Evolutionary conservation across 192 early-diverging fungal genomes (phyloP).

Genomic region (Borealophlyctis nickersoniae): DNA sequence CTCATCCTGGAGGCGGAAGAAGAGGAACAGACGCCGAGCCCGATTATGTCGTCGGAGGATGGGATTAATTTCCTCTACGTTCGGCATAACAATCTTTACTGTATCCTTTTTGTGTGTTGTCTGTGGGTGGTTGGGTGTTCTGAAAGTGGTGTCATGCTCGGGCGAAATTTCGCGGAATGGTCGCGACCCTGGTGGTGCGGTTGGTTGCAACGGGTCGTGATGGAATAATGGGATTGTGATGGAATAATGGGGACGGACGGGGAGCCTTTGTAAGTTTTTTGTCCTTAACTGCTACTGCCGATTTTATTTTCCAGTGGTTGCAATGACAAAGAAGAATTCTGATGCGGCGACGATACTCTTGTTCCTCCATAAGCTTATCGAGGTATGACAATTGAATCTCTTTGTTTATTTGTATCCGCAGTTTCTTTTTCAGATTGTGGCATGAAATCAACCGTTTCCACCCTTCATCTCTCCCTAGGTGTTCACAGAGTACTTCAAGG

Average conservation of each 20-base stretch:
- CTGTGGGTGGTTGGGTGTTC: constrained; percentile 8
- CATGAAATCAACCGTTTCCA: too few species aligned
- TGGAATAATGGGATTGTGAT: too few species aligned
- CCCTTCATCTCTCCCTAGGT: constrained; percentile 47
- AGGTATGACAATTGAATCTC: too few species aligned
- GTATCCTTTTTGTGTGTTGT: constrained; percentile 46
- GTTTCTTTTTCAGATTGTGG: not conserved
- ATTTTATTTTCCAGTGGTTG: constrained; percentile 67
- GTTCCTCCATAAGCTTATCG: constrained; percentile 90
- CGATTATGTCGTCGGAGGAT: constrained; percentile 87
- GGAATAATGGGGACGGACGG: too few species aligned
- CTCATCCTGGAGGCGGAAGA: constrained; percentile 89
- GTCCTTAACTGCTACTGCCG: not conserved
- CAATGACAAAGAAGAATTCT: constrained; percentile 94
- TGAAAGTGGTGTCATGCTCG: too few species aligned
- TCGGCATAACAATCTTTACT: constrained; percentile 90
- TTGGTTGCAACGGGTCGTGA: too few species aligned
- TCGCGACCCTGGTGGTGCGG: too few species aligned
- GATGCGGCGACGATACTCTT: constrained; percentile 93
- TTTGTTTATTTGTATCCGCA: not conserved
- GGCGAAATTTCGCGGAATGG: too few species aligned
- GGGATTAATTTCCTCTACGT: constrained; percentile 95
- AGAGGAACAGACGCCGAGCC: constrained; percentile 82
- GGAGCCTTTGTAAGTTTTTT: not conserved
- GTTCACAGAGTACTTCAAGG: constrained; percentile 90